phyloP scores from a whole-genome alignment of 1,284 basidiomycete genomes.

The Fomitiporia mediterranea region DNA sequence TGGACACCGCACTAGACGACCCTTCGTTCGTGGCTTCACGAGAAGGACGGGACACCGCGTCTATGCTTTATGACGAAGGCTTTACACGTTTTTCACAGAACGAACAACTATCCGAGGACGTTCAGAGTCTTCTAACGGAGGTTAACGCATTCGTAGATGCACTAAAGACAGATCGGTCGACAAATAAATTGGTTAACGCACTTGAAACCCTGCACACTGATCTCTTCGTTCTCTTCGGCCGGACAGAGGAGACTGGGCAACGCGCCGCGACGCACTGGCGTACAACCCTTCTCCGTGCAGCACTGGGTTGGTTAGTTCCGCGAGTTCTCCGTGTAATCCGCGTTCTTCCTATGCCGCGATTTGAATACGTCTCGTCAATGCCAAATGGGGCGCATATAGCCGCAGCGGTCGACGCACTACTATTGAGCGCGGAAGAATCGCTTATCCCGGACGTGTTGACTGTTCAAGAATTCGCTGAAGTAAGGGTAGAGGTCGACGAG shows the following conservation, averaged over 20 bases:
- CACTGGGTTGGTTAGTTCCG: conserved; percentile 40
- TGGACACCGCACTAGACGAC: conserved; percentile 35
- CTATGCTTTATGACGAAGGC: conserved; percentile 37
- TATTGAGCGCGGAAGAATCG: conserved; percentile 31
- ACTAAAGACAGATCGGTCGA: conserved; percentile 35
- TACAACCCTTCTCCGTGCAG: conserved; percentile 30
- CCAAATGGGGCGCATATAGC: conserved; percentile 27
- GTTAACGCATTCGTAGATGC: conserved; percentile 31
- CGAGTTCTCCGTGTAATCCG: conserved; percentile 33
- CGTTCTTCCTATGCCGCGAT: conserved; percentile 39
- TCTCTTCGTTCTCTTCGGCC: conserved; percentile 23
- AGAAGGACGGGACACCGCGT: conserved; percentile 30
- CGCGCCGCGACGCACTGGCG: conserved; percentile 21
- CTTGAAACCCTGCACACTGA: conserved; percentile 30
- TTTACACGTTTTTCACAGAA: conserved; percentile 27
- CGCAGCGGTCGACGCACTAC: conserved; percentile 35
- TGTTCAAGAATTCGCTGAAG: conserved; percentile 41
- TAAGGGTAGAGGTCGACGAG: conserved; percentile 33
- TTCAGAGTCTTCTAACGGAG: conserved; percentile 31
- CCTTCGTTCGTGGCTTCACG: conserved; percentile 33
- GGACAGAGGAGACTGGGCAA: conserved; percentile 21
- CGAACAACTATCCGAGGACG: conserved; percentile 27
- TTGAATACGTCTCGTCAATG: conserved; percentile 36
- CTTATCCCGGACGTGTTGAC: conserved; percentile 40
- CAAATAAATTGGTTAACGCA: conserved; percentile 32